These are phyloP conservation scores for Croton setiger DNA, from an alignment of 441 rosid genomes.

Conservation along the genomic window DNA sequence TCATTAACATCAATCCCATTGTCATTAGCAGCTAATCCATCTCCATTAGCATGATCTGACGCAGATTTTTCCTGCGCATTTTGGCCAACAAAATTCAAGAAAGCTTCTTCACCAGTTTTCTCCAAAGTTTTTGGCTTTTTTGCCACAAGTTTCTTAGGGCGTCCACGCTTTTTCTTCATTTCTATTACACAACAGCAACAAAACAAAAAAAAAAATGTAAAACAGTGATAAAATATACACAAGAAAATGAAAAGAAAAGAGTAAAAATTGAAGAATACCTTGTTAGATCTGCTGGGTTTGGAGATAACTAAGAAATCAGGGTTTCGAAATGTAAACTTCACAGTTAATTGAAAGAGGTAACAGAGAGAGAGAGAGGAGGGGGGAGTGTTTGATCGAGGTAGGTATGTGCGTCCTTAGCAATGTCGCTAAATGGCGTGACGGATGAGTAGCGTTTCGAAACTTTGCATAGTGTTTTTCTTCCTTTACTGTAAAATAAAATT, in stretches of 20 bases:
- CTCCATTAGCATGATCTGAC: neutral
- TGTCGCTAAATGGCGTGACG: too few species aligned
- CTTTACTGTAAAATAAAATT: too few species aligned
- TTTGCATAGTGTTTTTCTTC: too few species aligned
- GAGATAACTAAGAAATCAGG: conserved; percentile 4
- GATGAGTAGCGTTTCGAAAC: too few species aligned
- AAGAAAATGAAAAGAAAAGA: neutral
- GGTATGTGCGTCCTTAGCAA: too few species aligned
- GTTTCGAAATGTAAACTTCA: neutral
- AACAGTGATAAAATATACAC: neutral
- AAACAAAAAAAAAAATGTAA: neutral
- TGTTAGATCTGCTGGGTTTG: neutral
- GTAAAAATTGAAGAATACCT: neutral
- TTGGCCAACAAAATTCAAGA: conserved; percentile 23
- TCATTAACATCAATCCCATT: neutral
- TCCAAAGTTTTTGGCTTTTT: neutral
- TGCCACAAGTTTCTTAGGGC: conserved; percentile 6
- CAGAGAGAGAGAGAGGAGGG: too few species aligned
- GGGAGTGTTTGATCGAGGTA: too few species aligned
- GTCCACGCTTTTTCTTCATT: conserved; percentile 17
- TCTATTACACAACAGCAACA: neutral
- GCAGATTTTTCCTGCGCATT: conserved; percentile 19
- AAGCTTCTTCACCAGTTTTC: conserved; percentile 23
- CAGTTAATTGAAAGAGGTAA: too few species aligned
- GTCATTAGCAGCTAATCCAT: neutral